These are phyloP conservation scores for Ogataea populi-albae DNA, from an alignment of 805 yeast genomes.

Conservation along the genomic window DNA sequence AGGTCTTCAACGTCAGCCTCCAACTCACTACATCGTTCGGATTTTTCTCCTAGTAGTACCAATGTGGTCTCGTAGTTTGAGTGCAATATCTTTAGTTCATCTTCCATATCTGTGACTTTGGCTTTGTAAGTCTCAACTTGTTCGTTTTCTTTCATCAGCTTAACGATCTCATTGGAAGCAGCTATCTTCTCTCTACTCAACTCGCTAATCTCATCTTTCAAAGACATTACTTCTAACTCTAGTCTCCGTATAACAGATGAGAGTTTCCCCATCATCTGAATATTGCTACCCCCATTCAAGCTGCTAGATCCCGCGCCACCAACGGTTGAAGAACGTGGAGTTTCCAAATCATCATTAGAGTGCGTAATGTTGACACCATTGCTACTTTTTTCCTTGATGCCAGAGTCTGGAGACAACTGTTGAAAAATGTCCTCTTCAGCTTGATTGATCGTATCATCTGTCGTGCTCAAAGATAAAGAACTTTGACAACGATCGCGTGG, in stretches of 20 bases:
- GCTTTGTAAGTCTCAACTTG: conserved; percentile 34
- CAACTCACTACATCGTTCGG: conserved; percentile 81
- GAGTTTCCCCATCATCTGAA: conserved; percentile 72
- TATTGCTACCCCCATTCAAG: conserved; percentile 27
- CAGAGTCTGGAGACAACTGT: conserved; percentile 18
- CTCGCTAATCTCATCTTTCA: conserved; percentile 59
- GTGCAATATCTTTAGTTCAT: conserved; percentile 17
- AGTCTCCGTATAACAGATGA: conserved; percentile 73
- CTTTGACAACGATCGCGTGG: conserved; percentile 7
- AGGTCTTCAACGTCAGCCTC: conserved; percentile 85
- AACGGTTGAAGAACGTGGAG: conserved; percentile 23
- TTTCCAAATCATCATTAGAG: conserved; percentile 22
- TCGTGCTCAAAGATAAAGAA: conserved; percentile 11
- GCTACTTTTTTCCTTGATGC: conserved; percentile 9
- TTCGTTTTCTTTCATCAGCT: conserved; percentile 54
- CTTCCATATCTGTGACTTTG: conserved; percentile 22
- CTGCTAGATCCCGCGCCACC: conserved; percentile 16
- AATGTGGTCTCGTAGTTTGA: conserved; percentile 46
- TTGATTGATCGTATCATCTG: conserved; percentile 12
- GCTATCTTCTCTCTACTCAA: conserved; percentile 57
- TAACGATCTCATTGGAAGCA: conserved; percentile 66
- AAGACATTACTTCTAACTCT: conserved; percentile 69
- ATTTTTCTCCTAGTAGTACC: conserved; percentile 78
- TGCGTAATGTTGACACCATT: conserved; percentile 10
- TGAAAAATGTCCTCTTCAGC: conserved; percentile 16